Base-by-base conservation (phyloP, 225 moss, liverwort and hornwort genomes). In the Thuidium tamariscinum region DNA sequence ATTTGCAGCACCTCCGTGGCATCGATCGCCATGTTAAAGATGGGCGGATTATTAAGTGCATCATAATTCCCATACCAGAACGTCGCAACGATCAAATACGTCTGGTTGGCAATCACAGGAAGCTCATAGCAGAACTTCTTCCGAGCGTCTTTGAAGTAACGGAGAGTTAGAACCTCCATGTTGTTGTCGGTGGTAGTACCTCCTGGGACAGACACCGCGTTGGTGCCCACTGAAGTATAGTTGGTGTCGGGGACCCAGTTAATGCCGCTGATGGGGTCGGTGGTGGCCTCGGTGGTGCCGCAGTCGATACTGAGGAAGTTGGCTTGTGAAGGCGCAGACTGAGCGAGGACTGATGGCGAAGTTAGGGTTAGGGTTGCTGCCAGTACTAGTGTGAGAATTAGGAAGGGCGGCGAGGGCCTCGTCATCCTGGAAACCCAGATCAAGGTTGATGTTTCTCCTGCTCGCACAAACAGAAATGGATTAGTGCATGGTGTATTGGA, bases 301-400 rank as follows among this genome's bases (percentile, higher is more conserved):
- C 95, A 96, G 88, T 96, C 96, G 64, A 96, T 95, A 86, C 93
- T 96, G 12, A 95, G 79, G 70, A 92, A 95, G 18, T 46, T 73
- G 8, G 13, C 39, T 85, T 90, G 90, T 2, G 87, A 84, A 21
- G 86, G 88, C 25, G 25, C 44, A 13, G 61, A 5, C 56, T 74
- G 74, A 4, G 79, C 88, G 17, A 42, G 44, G 15, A 26, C 18
- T 36, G 54, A 60, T 25, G 23, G 42, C 3, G 68, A 32, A 37
- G 32, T 61, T 41, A 86, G 17, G 19, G 66, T 20, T 22, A 90
- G 19, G 4, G 77, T 7, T 52, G 84, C 32, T 34, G 32, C 77
- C 55, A 73, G 30, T 23, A 76, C 36, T 13, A 76, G 5, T 22
- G 55, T 61, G 67, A 84, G 29, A 3, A 81, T 11, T 14, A 42